Base-by-base conservation (phyloP, 2,329 filamentous ascomycete genomes). In the Sordariomycetes sp. region DNA sequence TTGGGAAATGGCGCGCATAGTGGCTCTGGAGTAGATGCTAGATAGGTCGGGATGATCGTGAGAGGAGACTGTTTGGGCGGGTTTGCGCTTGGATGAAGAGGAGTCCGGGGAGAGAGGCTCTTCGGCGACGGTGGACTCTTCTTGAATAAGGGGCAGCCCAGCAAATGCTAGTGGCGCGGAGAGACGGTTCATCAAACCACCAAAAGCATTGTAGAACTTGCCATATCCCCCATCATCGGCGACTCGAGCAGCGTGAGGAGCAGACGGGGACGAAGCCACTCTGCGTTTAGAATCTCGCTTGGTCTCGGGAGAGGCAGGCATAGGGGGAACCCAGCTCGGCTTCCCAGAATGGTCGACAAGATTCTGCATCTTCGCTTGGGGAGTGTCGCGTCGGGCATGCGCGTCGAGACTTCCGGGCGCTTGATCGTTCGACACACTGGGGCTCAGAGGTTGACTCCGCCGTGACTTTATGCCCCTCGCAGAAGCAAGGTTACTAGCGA, bases 121-220 rank as follows among this genome's bases (percentile, higher is more conserved):
- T 3, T 41, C 35, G 9, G 47, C 42, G n/a, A 42, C 27, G 2
- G 44, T 40, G 1, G 59, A 50, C 39, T 73, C 70, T 36, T 75
- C 66, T 14, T 66, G 49, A 19, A 76, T 73, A 5, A 98, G 68
- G 1, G 92, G 92, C 8, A 98, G 72, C 1, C 90, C 90, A 5
- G 92, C 86, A 61, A 95, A 98, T 4, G 88, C 90, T 20, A 98
- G 66, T 2, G 88, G 88, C 0, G 88, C 87, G 0, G 90, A 93
- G 10, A 96, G 75, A 46, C 81, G 83, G 40, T 86, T 92, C 50
- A 96, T 85, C 31, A 95, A 74, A 35, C 75, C 86, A 36, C 88
- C 87, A 49, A 95, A 94, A 2, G 86, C 87, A 38, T 74, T 88
- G 59, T 96, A 98, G 60, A 96, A 98, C 35, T 79, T 77, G 6